phyloP scores from a whole-genome alignment of 805 yeast species.

The Yarrowia osloensis region DNA sequence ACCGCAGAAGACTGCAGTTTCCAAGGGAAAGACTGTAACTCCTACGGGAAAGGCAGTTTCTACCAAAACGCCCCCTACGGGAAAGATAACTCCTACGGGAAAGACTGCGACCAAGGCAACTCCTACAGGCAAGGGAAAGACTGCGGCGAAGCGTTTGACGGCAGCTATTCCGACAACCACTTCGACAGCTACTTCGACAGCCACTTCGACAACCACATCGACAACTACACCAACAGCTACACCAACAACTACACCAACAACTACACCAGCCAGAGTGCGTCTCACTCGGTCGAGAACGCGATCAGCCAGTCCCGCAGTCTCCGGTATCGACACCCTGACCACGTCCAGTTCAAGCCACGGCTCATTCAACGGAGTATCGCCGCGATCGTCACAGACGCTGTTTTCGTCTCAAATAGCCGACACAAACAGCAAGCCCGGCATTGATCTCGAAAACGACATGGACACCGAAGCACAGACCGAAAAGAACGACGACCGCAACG shows the following conservation, averaged over 20 bases:
- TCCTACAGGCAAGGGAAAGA: not conserved
- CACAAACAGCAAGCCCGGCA: not conserved
- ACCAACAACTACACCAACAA: no score
- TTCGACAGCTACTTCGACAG: no score
- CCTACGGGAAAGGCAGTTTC: no score
- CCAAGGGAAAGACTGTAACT: no score
- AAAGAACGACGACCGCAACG: not conserved
- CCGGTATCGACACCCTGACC: not conserved
- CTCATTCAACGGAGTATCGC: not conserved
- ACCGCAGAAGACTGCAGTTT: no score
- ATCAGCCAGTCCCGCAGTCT: not conserved
- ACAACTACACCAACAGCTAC: no score
- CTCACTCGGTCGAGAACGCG: slow-evolving; percentile 7
- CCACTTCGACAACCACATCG: no score
- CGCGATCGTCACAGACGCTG: not conserved
- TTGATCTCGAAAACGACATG: not conserved
- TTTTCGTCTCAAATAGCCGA: not conserved
- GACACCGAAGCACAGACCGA: not conserved
- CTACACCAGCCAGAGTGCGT: not conserved
- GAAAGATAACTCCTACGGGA: no score
- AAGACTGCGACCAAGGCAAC: not conserved
- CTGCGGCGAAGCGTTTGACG: no score
- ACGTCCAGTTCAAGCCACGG: not conserved
- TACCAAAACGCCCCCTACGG: no score
- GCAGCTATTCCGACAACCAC: not conserved